phyloP scores from a whole-genome alignment of 371 early-diverging fungal species.

The Mortierella sp. region DNA sequence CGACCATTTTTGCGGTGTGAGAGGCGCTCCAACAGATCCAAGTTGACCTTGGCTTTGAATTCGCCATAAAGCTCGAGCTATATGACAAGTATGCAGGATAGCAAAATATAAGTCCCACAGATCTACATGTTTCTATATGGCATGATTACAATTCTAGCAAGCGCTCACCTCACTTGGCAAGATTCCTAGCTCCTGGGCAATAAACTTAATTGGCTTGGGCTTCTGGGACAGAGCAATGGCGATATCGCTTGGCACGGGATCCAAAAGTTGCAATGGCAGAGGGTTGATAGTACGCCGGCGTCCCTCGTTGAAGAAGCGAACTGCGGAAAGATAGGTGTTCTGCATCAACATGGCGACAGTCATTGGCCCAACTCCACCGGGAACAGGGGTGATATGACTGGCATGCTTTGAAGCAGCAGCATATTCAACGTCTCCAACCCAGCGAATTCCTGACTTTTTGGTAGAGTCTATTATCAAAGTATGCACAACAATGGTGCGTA shows the following conservation, averaged over 20 bases:
- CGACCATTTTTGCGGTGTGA: conserved; percentile 84
- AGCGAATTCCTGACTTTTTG: conserved; percentile 89
- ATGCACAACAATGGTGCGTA: not conserved
- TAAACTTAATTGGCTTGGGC: conserved; percentile 84
- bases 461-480: conserved; percentile 68
- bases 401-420: conserved; percentile 76
- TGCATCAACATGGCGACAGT: conserved; percentile 95
- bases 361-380: conserved; percentile 98
- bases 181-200: conserved; percentile 88
- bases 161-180: conserved; percentile 68
- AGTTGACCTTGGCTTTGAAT: conserved; percentile 90
- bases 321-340: conserved; percentile 85
- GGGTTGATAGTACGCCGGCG: conserved; percentile 40
- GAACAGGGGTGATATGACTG: conserved; percentile 91
- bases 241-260: conserved; percentile 89
- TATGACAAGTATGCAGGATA: not conserved
- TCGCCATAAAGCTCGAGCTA: conserved; percentile 91
- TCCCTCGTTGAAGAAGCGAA: conserved; percentile 67
- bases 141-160: not conserved
- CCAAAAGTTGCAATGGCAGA: conserved; percentile 36
- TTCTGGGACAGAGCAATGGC: conserved; percentile 91
- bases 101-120: not conserved
- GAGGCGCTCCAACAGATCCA: conserved; percentile 88
- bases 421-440: conserved; percentile 96
- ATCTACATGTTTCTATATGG: not conserved